Evolutionary conservation across 768 basidiomycete genomes (phyloP).

Genomic region (Sistotremastrum niveocremeum): DNA sequence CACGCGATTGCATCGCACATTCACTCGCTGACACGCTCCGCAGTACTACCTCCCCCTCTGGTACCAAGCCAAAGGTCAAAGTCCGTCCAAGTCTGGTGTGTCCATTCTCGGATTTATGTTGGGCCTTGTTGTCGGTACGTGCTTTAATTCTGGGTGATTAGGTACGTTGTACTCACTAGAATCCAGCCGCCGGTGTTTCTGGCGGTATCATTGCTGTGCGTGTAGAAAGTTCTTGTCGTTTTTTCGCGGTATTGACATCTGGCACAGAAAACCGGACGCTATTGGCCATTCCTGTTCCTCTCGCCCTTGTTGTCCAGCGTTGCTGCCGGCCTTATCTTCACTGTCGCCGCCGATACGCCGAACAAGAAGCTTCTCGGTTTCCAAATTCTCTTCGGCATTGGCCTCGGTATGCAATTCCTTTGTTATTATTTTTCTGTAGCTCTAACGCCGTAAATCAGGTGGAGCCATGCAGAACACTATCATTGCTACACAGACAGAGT

Average conservation of each 20-base stretch:
- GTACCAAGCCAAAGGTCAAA: constrained; percentile 20
- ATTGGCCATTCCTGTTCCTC: constrained; percentile 20
- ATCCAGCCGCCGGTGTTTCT: constrained; percentile 10
- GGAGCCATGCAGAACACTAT: constrained; percentile 5
- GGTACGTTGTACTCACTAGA: background rate
- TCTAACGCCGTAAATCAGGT: constrained; percentile 4
- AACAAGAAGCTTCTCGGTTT: constrained; percentile 19
- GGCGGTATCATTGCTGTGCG: constrained; percentile 16
- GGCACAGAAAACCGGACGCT: constrained; percentile 14
- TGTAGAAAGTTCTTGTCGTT: background rate
- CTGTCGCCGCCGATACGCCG: constrained; percentile 14
- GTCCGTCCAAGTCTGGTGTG: constrained; percentile 24
- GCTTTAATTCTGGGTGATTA: background rate
- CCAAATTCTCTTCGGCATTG: constrained; percentile 24
- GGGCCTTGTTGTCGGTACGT: constrained; percentile 11
- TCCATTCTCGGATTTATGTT: constrained; percentile 27
- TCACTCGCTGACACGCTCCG: background rate
- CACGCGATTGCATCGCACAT: constrained; percentile 1
- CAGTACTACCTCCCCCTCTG: constrained; percentile 10
- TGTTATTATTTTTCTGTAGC: too few relatives aligned
- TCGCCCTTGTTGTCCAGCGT: constrained; percentile 19
- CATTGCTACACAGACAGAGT: constrained; percentile 14
- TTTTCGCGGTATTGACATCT: background rate
- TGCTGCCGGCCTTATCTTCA: constrained; percentile 25
- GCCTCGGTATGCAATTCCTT: constrained; percentile 15